Base-by-base conservation (phyloP, 768 basidiomycete species). In the Hemileccinum impolitum region DNA sequence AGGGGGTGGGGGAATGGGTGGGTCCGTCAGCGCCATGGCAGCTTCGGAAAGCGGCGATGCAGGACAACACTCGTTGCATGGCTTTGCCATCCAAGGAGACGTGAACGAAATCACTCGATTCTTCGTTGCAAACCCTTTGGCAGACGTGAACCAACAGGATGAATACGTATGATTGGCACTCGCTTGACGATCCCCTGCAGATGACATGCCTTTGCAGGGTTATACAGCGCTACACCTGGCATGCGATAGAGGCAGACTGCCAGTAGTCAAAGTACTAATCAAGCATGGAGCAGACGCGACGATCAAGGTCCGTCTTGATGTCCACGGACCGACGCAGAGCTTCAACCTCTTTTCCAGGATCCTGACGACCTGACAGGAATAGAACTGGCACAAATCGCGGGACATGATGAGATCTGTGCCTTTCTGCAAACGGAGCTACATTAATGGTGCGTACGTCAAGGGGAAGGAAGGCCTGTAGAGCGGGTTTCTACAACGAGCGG, bases 141-240 rank as follows among this genome's bases (percentile, higher is more conserved):
- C 65, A 18, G 73, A 85, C 47, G 55, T 92, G 45, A 75, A 94
- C 64, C 72, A 67, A 32, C 64, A 68, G 32, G 90, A 94, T 51
- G 81, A 85, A 71, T 87, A 79, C 72, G 93, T 94, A 65, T 66
- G 85, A 70, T 25, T 13, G n/a, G 18, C 15, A n/a, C 32, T 18
- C 19, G 13, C 19, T 53, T 14, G 15, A 39, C 15, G 25, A n/a
- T 38, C 23, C 36, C 34, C 47, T 43, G 45, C 17, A 47, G 38
- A 45, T 50, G 42, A 51, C 45, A 11, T 30, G 34, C 26, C 13
- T 47, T 43, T 40, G 17, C 59, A 96, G 94, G 93, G 90, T 31
- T 93, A 92, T 64, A 90, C 92, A 0, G 77, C 93, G 8, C 68
- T 96, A 17, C 94, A 96, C 58, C 74, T 94, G 0, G 93, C 94